Conservation (phyloP, 352 stramenopile genomes). For the Globisporangium paroecandrum region DNA sequence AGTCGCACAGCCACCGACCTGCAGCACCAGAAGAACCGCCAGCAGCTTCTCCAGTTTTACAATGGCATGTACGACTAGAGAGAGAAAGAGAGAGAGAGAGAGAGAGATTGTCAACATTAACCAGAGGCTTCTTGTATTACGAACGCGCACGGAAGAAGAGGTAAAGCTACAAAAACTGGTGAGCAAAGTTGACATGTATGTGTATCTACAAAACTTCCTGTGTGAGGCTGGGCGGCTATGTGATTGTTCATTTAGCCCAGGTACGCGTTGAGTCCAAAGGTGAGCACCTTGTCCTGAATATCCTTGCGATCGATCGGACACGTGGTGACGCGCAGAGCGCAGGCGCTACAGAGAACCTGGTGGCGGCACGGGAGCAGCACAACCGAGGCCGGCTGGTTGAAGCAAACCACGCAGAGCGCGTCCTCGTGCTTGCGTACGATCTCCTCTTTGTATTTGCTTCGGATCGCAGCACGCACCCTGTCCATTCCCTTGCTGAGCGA, state of each 20-base stretch:
- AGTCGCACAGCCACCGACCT: conserved; percentile 50
- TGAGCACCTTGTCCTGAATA: conserved; percentile 65
- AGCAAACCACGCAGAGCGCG: conserved; percentile 53
- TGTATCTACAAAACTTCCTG: conserved; percentile 7
- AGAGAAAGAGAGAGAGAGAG: neutral
- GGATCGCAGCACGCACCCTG: conserved; percentile 26
- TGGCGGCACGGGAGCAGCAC: conserved; percentile 58
- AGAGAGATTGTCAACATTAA: neutral
- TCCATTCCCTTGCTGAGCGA: conserved; percentile 27
- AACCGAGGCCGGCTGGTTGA: conserved; percentile 42
- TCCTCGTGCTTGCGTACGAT: conserved; percentile 21
- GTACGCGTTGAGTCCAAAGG: conserved; percentile 56
- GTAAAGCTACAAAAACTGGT: neutral
- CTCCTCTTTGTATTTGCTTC: conserved; percentile 27
- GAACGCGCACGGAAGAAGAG: neutral
- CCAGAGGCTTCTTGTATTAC: conserved; percentile 1
- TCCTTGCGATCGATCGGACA: conserved; percentile 60
- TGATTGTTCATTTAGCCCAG: conserved; percentile 1
- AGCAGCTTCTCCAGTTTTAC: conserved; percentile 84
- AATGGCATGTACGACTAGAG: conserved; percentile 82
- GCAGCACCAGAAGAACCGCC: conserved; percentile 66
- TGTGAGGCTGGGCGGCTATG: neutral
- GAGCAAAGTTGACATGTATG: neutral
- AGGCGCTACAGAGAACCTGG: conserved; percentile 55
- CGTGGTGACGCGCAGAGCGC: conserved; percentile 39